Evolutionary conservation across 2,329 filamentous ascomycete species (phyloP).

Genomic region (Penicillium occitanis): DNA sequence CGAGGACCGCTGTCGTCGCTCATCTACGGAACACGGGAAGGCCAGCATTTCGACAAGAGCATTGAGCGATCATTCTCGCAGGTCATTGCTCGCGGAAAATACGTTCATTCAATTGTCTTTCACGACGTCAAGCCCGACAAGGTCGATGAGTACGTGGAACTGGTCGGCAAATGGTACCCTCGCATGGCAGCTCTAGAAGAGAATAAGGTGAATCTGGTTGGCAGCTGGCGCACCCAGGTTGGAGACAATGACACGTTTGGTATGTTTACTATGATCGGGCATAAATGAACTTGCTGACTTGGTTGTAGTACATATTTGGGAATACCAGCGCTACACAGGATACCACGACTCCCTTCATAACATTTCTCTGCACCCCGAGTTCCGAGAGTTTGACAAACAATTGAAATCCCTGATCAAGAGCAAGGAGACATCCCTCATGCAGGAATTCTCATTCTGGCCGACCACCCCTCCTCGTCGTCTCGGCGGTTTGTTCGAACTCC

Average conservation of each 20-base stretch:
- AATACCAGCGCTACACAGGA: slow-evolving; percentile 95
- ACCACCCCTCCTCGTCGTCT: slow-evolving; percentile 86
- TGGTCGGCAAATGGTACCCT: slow-evolving; percentile 91
- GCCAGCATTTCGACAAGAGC: slow-evolving; percentile 88
- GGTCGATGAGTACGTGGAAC: slow-evolving; percentile 87
- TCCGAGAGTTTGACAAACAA: slow-evolving; percentile 76
- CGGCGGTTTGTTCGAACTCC: slow-evolving; percentile 90
- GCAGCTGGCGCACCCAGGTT: slow-evolving; percentile 97
- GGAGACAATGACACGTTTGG: slow-evolving; percentile 96
- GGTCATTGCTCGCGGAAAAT: slow-evolving; percentile 92
- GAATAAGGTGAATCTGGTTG: slow-evolving; percentile 94
- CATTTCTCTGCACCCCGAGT: slow-evolving; percentile 81
- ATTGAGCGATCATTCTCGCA: slow-evolving; percentile 96
- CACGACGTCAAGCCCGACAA: slow-evolving; percentile 95
- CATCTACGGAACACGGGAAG: slow-evolving; percentile 96
- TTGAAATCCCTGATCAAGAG: slow-evolving; percentile 80
- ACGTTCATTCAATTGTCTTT: slow-evolving; percentile 96
- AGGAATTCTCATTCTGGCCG: slow-evolving; percentile 99
- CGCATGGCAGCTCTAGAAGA: slow-evolving; percentile 78
- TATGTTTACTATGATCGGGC: slow-evolving; percentile 48
- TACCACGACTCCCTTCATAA: slow-evolving; percentile 89
- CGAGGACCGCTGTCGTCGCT: slow-evolving; percentile 77
- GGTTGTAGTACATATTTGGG: slow-evolving; percentile 90
- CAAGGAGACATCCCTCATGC: slow-evolving; percentile 92
- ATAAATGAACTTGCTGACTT: background rate